These are phyloP conservation scores for Bocquillonia castaneifolia DNA, from an alignment of 441 rosid genomes.

Conservation along the genomic window DNA sequence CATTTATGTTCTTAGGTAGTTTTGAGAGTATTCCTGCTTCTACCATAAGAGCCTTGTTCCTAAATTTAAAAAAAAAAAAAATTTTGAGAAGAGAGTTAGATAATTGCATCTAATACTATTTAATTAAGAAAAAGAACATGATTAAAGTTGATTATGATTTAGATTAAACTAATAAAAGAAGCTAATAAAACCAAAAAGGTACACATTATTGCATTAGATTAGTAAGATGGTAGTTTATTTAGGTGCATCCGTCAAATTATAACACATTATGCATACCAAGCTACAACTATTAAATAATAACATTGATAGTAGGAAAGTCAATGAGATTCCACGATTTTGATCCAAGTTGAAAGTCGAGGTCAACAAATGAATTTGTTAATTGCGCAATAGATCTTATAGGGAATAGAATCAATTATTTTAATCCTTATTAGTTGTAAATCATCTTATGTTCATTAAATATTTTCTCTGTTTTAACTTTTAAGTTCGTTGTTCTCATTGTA, in stretches of 20 bases:
- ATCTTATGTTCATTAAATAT: no score
- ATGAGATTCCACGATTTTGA: slow-evolving; percentile 37
- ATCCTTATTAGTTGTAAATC: slow-evolving; percentile 24
- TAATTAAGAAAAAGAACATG: not conserved
- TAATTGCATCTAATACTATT: no score
- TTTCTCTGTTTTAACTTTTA: slow-evolving; percentile 10
- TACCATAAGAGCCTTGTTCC: slow-evolving; percentile 75
- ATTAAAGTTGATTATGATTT: not conserved
- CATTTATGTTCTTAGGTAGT: slow-evolving; percentile 43
- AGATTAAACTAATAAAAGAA: not conserved
- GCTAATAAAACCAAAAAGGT: slow-evolving; percentile 7
- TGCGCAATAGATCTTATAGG: slow-evolving; percentile 14
- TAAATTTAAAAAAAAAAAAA: slow-evolving; percentile 26
- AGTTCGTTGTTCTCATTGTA: no score
- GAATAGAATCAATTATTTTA: slow-evolving; percentile 28
- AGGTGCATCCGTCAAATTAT: not conserved
- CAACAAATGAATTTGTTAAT: slow-evolving; percentile 23
- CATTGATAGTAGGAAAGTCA: slow-evolving; percentile 29
- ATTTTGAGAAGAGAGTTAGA: not conserved
- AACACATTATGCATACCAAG: slow-evolving; percentile 11
- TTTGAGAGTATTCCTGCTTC: slow-evolving; percentile 75
- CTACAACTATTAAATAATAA: not conserved
- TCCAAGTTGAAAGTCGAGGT: slow-evolving; percentile 33
- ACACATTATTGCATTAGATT: slow-evolving; percentile 17
- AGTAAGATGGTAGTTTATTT: not conserved